These are phyloP conservation scores for Trichoderma sp. DNA, from an alignment of 2,329 filamentous ascomycete genomes.

Conservation along the genomic window DNA sequence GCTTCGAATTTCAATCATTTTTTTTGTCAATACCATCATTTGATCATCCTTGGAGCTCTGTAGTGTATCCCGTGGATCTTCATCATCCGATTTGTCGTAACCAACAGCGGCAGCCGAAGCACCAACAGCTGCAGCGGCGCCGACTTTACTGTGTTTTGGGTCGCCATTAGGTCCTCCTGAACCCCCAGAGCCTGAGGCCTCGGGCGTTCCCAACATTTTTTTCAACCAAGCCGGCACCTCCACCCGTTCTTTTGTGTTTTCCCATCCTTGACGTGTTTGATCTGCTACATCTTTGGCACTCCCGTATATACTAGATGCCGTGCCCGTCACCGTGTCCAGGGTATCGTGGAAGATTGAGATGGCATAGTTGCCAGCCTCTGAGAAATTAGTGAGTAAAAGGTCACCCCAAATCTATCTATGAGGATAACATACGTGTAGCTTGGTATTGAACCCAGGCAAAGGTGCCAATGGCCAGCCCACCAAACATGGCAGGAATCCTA, in stretches of 20 bases:
- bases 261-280: constrained; percentile 78
- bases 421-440: constrained; percentile 67
- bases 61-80: constrained; percentile 60
- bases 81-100: constrained; percentile 66
- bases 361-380: constrained; percentile 50
- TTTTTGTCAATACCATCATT: constrained; percentile 98
- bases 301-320: constrained; percentile 68
- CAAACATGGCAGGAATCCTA: constrained; percentile 86
- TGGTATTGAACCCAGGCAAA: constrained; percentile 96
- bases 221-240: constrained; percentile 75
- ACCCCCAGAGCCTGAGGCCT: constrained; percentile 55
- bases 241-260: constrained; percentile 75
- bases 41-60: constrained; percentile 85
- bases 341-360: constrained; percentile 70
- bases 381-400: constrained; percentile 27
- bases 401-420: not conserved
- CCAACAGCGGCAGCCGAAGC: constrained; percentile 77
- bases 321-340: constrained; percentile 66
- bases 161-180: constrained; percentile 51
- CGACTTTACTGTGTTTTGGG: constrained; percentile 59
- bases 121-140: constrained; percentile 62
- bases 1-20: constrained; percentile 98
- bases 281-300: constrained; percentile 72
- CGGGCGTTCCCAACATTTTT: constrained; percentile 63
- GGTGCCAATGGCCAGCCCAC: constrained; percentile 80